Evolutionary conservation across 2,329 filamentous ascomycete genomes (phyloP).

Genomic region (Eutypella sp.): DNA sequence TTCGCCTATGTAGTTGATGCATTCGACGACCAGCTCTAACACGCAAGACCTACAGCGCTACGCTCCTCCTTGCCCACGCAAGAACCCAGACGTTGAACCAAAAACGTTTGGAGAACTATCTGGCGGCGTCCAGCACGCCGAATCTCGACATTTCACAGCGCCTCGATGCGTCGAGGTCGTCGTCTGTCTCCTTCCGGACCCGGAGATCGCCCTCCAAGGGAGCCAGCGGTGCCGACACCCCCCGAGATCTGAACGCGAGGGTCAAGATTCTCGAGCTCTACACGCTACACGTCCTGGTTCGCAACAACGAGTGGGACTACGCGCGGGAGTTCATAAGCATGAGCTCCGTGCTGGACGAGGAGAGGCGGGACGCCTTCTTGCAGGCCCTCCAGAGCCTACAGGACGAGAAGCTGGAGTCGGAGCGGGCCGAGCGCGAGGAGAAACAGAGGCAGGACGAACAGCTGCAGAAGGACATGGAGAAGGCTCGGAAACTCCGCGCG

Average conservation of each 20-base stretch:
- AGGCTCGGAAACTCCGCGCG: constrained; percentile 48
- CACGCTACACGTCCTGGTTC: constrained; percentile 86
- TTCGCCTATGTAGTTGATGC: too few species aligned
- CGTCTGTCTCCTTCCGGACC: constrained; percentile 18
- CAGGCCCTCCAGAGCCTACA: constrained; percentile 78
- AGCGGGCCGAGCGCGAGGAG: constrained; percentile 58
- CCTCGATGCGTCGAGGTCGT: constrained; percentile 44
- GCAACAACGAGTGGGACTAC: constrained; percentile 95
- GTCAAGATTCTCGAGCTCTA: constrained; percentile 95
- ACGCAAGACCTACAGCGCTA: constrained; percentile 58
- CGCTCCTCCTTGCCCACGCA: constrained; percentile 84
- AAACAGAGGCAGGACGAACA: constrained; percentile 52
- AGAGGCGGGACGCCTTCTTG: constrained; percentile 82
- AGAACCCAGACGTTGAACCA: constrained; percentile 80
- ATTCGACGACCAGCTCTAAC: too few species aligned
- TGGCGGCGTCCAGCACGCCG: constrained; percentile 70
- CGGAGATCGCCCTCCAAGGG: constrained; percentile 40
- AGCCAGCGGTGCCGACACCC: constrained; percentile 68
- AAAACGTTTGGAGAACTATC: constrained; percentile 79
- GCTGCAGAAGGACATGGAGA: constrained; percentile 51
- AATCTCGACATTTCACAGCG: constrained; percentile 67
- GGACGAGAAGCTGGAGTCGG: constrained; percentile 75
- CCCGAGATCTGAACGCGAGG: constrained; percentile 75
- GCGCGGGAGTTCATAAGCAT: constrained; percentile 84
- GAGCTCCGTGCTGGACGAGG: constrained; percentile 84